Evolutionary conservation across 163 green algal species (phyloP), one percentile per base, ranked within the genome.

Genomic region (Scenedesmus sp.): DNA sequence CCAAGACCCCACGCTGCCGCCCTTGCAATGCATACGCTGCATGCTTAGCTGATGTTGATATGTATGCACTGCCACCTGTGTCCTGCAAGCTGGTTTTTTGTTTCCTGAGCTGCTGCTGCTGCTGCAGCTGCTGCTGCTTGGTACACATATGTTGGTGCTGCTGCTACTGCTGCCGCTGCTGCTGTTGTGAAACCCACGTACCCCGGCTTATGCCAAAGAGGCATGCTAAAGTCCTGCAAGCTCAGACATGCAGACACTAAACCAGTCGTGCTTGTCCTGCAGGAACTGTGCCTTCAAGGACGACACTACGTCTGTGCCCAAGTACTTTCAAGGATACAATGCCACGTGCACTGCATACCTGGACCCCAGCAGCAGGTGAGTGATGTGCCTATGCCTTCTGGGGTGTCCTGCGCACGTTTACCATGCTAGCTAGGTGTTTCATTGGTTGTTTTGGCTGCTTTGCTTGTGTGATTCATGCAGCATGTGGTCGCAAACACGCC

Each of bases 261-360:
- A 40, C 65, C 18, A 30, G 16, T 40, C 26, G 5, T 76, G 30
- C 30, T 40, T 40, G 65, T 18, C 65, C 30, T 76, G 65, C 83
- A 89, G 83, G 68, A 89, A 89, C n/a, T 89, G 85, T 33, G 85
- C 68, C 33, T 89, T 56, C 44, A 76, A 70, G n/a, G 37, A 79
- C 18, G 37, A 65, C 13, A 70, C 44, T 20, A 83, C 43, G 6
- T 22, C 37, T 18, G 44, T 73, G 44, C 85, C 85, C n/a, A 43
- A 78, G n/a, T 76, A 72, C n/a, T 42, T 78, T 37, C 0, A 13
- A 43, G 68, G 68, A n/a, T 89, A 89, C 85, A 89, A 89, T 3
- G 6, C 20, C 24, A 89, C 68, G 4, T 89, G 85, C 85, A 89
- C 65, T 76, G 72, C 85, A 42, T 37, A 26, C 72, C 68, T 81